Conservation (phyloP, 2,329 filamentous ascomycete genomes). For the Fusarium compactum region DNA sequence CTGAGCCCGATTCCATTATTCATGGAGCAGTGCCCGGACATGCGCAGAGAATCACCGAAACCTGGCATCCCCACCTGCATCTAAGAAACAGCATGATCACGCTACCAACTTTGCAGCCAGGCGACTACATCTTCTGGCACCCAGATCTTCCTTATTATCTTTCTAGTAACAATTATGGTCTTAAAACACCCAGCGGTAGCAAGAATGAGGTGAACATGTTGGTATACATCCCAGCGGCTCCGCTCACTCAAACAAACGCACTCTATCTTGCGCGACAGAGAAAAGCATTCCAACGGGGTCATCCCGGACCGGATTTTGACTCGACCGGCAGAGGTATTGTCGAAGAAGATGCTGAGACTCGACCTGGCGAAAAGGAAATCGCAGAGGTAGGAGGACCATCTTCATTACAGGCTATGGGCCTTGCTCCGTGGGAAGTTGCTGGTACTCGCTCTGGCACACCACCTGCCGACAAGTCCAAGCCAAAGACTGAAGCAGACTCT, state of each 20-base stretch:
- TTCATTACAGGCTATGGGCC: conserved; percentile 68
- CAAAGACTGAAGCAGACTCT: conserved; percentile 45
- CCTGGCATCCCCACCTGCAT: conserved; percentile 68
- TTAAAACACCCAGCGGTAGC: conserved; percentile 46
- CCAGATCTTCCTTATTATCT: conserved; percentile 69
- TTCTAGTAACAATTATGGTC: conserved; percentile 54
- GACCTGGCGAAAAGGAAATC: conserved; percentile 65
- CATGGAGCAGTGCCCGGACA: conserved; percentile 70
- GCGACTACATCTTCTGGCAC: conserved; percentile 71
- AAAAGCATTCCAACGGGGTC: conserved; percentile 67
- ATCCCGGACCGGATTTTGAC: conserved; percentile 68
- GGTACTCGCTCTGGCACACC: conserved; percentile 49
- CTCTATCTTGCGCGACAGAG: conserved; percentile 68
- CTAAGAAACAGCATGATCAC: conserved; percentile 66
- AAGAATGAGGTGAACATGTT: conserved; percentile 60
- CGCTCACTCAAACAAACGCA: conserved; percentile 68
- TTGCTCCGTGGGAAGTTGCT: conserved; percentile 63
- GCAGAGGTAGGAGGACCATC: conserved; percentile 62
- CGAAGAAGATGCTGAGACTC: conserved; percentile 63
- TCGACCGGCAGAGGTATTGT: conserved; percentile 61
- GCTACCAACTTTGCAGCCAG: conserved; percentile 65
- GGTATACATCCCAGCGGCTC: conserved; percentile 67
- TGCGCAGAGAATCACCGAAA: conserved; percentile 68
- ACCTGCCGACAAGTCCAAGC: conserved; percentile 37
- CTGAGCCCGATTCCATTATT: conserved; percentile 66